Conservation (phyloP, 2,329 filamentous ascomycete species). For the Botrytis squamosa region DNA sequence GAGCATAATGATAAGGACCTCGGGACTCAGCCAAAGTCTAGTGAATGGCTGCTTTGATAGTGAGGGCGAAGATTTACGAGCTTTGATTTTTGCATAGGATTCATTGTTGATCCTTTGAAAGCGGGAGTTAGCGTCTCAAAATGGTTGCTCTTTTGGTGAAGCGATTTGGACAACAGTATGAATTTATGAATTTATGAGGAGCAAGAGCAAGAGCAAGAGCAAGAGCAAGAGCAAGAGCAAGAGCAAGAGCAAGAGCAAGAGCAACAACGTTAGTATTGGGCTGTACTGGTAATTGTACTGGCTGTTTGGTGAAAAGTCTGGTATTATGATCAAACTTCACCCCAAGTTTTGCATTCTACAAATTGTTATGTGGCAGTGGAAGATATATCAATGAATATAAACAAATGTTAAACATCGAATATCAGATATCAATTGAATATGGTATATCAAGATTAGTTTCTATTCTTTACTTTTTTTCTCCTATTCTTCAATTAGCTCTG, state of each 20-base stretch:
- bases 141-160: conserved; percentile 10
- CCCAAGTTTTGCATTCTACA: not conserved
- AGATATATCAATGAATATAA: not conserved
- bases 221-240: not conserved
- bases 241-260: not conserved
- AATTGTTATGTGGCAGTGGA: not conserved
- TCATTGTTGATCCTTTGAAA: not conserved
- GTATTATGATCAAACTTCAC: not conserved
- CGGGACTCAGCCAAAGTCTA: not conserved
- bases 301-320: not conserved
- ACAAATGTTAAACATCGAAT: not conserved
- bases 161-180: not conserved
- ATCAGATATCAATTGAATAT: not conserved
- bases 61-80: not conserved
- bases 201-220: not conserved
- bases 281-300: not conserved
- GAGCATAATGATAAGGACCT: not conserved
- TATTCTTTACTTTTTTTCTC: not conserved
- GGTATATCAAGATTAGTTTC: not conserved
- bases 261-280: not conserved
- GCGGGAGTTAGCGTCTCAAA: conserved; percentile 11
- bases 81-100: not conserved
- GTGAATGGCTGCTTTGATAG: not conserved
- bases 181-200: conserved; percentile 8
- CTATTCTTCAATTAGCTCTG: not conserved